Evolutionary conservation across 2,329 filamentous ascomycete species (phyloP).

Genomic region (Pseudogymnoascus sp.): DNA sequence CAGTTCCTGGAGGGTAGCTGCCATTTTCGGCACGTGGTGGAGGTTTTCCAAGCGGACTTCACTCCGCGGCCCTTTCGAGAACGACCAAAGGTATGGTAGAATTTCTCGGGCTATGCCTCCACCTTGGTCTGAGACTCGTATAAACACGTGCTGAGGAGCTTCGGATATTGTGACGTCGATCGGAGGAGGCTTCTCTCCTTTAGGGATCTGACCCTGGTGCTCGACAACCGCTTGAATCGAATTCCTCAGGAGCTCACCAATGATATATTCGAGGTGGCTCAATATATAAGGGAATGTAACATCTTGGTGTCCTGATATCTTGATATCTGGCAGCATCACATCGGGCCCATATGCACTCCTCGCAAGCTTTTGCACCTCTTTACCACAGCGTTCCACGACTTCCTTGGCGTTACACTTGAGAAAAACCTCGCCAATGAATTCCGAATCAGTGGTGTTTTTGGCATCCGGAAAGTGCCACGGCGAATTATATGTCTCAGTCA

Average conservation of each 20-base stretch:
- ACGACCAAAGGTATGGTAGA: constrained; percentile 89
- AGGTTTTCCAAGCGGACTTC: constrained; percentile 76
- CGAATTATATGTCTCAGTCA: constrained; percentile 89
- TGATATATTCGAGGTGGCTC: constrained; percentile 92
- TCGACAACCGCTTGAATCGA: constrained; percentile 90
- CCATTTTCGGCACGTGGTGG: constrained; percentile 77
- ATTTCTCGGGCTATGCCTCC: constrained; percentile 82
- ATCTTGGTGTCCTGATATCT: constrained; percentile 73
- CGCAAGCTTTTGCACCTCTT: constrained; percentile 66
- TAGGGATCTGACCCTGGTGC: constrained; percentile 42
- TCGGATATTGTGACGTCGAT: constrained; percentile 95
- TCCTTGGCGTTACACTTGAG: constrained; percentile 86
- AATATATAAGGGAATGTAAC: constrained; percentile 95
- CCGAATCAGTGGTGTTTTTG: constrained; percentile 50
- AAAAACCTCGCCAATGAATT: constrained; percentile 94
- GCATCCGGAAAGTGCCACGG: constrained; percentile 81
- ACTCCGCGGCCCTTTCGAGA: constrained; percentile 82
- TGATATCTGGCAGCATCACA: constrained; percentile 69
- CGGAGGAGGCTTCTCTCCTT: constrained; percentile 53
- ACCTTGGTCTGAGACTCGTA: constrained; percentile 90
- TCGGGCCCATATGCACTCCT: constrained; percentile 65
- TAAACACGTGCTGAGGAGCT: constrained; percentile 87
- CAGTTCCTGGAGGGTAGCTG: constrained; percentile 87
- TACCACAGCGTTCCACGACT: constrained; percentile 75
- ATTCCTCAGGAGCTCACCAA: constrained; percentile 90